phyloP scores from a whole-genome alignment of 2,329 filamentous ascomycete species.

The Hymenoscyphus occultus region DNA sequence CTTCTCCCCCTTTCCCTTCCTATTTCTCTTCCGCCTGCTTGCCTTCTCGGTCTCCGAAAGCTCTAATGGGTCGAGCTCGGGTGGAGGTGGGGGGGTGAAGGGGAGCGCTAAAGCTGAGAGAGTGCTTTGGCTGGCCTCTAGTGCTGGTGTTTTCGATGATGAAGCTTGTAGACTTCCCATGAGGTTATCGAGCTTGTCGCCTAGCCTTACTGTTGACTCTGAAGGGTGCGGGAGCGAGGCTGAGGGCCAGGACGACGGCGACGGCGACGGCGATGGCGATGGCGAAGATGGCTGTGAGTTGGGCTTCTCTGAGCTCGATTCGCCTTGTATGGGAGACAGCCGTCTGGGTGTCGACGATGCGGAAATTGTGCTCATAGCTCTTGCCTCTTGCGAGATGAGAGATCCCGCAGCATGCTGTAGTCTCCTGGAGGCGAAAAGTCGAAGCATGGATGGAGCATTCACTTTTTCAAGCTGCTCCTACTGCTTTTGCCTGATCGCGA shows the following conservation, averaged over 20 bases:
- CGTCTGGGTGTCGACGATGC: not conserved
- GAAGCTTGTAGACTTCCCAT: not conserved
- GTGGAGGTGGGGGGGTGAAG: not conserved
- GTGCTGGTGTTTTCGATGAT: not conserved
- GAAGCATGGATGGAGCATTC: constrained; percentile 1
- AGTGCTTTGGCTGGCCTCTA: not conserved
- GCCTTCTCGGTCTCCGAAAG: not conserved
- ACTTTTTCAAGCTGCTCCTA: not conserved
- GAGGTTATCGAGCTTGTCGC: constrained; percentile 1
- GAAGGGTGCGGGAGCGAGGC: not conserved
- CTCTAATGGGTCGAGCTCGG: not conserved
- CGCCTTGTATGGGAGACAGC: not conserved
- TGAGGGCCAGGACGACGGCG: not conserved
- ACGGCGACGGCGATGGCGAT: not conserved
- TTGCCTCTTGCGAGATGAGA: not conserved
- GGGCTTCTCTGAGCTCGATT: not conserved
- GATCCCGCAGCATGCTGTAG: not conserved
- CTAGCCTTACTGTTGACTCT: not conserved
- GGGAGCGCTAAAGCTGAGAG: not conserved
- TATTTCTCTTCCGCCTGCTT: not conserved
- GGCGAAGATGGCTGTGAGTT: not conserved
- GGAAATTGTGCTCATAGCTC: constrained; percentile 5
- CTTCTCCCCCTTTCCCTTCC: not conserved
- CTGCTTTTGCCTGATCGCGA: not conserved
- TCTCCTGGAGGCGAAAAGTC: not conserved